A percentile compares a stretch with the other conserved stretches of the same genome.
Evolutionary conservation across 1,139 yeast species (phyloP).

Genomic region (Protomyces lactucae-debilis): DNA sequence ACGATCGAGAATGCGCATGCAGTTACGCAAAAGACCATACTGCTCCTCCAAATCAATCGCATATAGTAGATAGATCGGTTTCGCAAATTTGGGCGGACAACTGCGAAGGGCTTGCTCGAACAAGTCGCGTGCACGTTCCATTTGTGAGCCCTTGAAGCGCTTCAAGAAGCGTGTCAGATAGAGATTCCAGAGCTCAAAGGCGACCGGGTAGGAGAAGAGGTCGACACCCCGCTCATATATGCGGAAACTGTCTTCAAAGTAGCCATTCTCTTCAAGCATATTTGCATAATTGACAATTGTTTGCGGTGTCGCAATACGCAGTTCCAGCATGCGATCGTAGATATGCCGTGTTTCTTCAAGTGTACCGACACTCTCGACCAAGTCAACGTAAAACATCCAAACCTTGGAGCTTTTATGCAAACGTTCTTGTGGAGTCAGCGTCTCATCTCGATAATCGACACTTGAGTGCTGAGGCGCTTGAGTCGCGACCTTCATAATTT

Average conservation of each 20-base stretch:
- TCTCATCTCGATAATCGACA: conserved; percentile 45
- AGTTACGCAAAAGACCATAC: conserved; percentile 46
- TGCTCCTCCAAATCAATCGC: conserved; percentile 55
- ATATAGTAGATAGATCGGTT: conserved; percentile 53
- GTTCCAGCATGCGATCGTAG: conserved; percentile 56
- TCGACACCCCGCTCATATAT: conserved; percentile 65
- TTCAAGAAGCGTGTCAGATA: conserved; percentile 55
- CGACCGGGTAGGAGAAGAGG: conserved; percentile 57
- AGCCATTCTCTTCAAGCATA: conserved; percentile 51
- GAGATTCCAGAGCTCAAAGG: conserved; percentile 67
- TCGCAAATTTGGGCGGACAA: conserved; percentile 50
- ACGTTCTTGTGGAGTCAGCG: conserved; percentile 53
- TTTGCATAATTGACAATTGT: conserved; percentile 63
- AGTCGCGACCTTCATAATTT: conserved; percentile 52
- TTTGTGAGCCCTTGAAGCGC: conserved; percentile 34
- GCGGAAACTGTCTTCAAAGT: conserved; percentile 52
- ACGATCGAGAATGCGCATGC: conserved; percentile 45
- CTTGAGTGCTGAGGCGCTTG: conserved; percentile 42
- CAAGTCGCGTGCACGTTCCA: conserved; percentile 66
- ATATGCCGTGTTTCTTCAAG: conserved; percentile 45
- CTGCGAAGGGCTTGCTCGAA: conserved; percentile 59
- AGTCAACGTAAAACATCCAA: conserved; percentile 72
- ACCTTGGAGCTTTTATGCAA: conserved; percentile 57
- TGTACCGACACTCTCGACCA: conserved; percentile 60
- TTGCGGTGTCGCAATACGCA: conserved; percentile 66